Conservation (phyloP, 2,329 filamentous ascomycete genomes). For the Mycosphaerella sp. region DNA sequence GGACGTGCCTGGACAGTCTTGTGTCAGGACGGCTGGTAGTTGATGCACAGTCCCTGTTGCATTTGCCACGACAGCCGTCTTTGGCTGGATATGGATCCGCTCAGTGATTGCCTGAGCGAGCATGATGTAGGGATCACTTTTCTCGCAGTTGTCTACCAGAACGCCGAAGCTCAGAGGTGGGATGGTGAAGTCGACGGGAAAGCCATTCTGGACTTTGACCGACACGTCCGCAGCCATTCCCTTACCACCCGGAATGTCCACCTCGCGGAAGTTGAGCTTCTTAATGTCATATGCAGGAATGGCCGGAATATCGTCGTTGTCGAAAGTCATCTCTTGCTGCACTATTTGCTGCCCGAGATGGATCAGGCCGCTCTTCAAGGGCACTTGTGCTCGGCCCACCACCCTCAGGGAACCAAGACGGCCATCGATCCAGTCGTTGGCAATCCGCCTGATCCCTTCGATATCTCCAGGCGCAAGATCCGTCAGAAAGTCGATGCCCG, state of each 20-base stretch:
- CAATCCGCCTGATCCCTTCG: slow-evolving; percentile 69
- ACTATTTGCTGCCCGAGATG: slow-evolving; percentile 70
- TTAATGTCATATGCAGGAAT: slow-evolving; percentile 79
- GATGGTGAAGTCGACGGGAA: slow-evolving; percentile 67
- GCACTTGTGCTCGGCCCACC: slow-evolving; percentile 64
- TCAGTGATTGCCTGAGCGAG: slow-evolving; percentile 70
- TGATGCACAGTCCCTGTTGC: slow-evolving; percentile 65
- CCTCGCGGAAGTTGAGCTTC: slow-evolving; percentile 71
- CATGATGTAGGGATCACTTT: slow-evolving; percentile 64
- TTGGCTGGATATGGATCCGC: slow-evolving; percentile 60
- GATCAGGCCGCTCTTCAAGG: slow-evolving; percentile 71
- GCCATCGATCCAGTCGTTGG: slow-evolving; percentile 82
- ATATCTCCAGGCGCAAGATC: slow-evolving; percentile 70
- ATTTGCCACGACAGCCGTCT: slow-evolving; percentile 59
- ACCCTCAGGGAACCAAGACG: slow-evolving; percentile 65
- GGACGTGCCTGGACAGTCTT: slow-evolving; percentile 65
- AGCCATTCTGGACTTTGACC: slow-evolving; percentile 65
- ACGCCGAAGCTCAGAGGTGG: slow-evolving; percentile 80
- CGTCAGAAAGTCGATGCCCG: slow-evolving; percentile 69
- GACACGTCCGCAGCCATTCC: slow-evolving; percentile 77
- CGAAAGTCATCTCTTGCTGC: slow-evolving; percentile 67
- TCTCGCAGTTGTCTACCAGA: slow-evolving; percentile 72
- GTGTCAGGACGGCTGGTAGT: slow-evolving; percentile 66
- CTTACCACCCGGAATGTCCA: slow-evolving; percentile 48
- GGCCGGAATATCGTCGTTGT: slow-evolving; percentile 64